Evolutionary conservation across 202 grass and related monocot genomes (phyloP), one percentile per base, ranked within the genome.

Genomic region (Digitaria exilis): DNA sequence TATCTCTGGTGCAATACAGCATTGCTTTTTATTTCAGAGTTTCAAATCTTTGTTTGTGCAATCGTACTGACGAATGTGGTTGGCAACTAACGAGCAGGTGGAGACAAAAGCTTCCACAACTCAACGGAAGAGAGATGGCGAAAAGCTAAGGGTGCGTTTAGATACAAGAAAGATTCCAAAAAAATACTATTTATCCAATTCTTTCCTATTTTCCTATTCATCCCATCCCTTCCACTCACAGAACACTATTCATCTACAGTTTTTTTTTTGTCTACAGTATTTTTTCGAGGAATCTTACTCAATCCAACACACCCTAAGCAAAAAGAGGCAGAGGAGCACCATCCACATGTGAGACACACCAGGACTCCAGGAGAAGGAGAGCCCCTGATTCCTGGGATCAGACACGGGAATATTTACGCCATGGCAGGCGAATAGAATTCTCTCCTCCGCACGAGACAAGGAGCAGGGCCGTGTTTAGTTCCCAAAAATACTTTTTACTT

Each of bases 361-460:
- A n/a, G n/a, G n/a, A n/a, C n/a, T n/a, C n/a, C n/a, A n/a, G n/a
- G n/a, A n/a, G n/a, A 6, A 22, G 10, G 24, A 28, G 13, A n/a
- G n/a, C n/a, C 46, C 67, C 17, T 65, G 73, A 65, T 83, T 62
- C 73, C 79, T 63, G 73, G 86, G 68, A 72, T 65, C 49, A 55
- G 56, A 39, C 46, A 55, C 43, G 44, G 71, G 62, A 56, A 64
- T 46, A 55, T 26, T 72, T 34, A 67, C 37, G 21, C 59, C 2
- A 32, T n/a, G 17, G 3, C 46, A 39, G 57, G 59, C 0, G 32
- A 45, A 16, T 21, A 10, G 34, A 67, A 57, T 32, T 44, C 21
- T 29, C 31, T 41, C 24, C 39, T 43, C 44, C 42, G 21, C 56
- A 16, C 41, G 25, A 28, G 22, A 39, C 58, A 48, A 29, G 29